Base-by-base conservation (phyloP, 2,329 filamentous ascomycete genomes). In the Nemania sp. region DNA sequence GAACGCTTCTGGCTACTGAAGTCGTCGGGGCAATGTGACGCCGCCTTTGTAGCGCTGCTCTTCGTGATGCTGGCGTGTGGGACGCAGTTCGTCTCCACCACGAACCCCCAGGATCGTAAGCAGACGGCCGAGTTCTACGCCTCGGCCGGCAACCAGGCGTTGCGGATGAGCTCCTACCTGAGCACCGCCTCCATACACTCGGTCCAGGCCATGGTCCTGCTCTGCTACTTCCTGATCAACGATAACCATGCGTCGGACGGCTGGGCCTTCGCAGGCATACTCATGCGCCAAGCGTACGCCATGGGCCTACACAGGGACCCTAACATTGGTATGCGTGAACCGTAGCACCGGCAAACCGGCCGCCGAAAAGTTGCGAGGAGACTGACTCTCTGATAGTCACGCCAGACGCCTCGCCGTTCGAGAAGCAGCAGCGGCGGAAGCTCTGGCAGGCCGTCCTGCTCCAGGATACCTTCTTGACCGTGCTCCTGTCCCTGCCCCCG, bases 191-290 rank as follows among this genome's bases (percentile, higher is more conserved):
- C 88, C 0, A 80, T 92, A 51, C 80, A 86, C 21, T 90, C 89
- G 1, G 86, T 93, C 34, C 89, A 92, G 73, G 86, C 90, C 46
- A 93, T 93, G 90, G 87, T 92, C 0, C 76, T 94, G n/a, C 87
- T 92, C 60, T 87, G 87, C 0, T 93, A 93, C 71, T 94, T 94
- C 68, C 79, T 94, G 37, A 92, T 93, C 78, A 94, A 94, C 69
- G 90, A 94, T 73, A 92, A 92, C 68, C 90, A 93, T 68, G 90
- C 90, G 3, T 90, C 88, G 0, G 90, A 94, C 71, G 90, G 90
- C 1, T 94, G 90, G 87, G 88, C 90, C 0, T 94, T 92, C 78
- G 89, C 88, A 0, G 90, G 90, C 5, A 88, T 94, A 25, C 75
- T 92, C 20, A 87, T 91, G 65, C 83, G 90, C 25, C 90, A 94